Conservation (phyloP, 2,329 filamentous ascomycete species). For the Trichoderma koningiopsis region DNA sequence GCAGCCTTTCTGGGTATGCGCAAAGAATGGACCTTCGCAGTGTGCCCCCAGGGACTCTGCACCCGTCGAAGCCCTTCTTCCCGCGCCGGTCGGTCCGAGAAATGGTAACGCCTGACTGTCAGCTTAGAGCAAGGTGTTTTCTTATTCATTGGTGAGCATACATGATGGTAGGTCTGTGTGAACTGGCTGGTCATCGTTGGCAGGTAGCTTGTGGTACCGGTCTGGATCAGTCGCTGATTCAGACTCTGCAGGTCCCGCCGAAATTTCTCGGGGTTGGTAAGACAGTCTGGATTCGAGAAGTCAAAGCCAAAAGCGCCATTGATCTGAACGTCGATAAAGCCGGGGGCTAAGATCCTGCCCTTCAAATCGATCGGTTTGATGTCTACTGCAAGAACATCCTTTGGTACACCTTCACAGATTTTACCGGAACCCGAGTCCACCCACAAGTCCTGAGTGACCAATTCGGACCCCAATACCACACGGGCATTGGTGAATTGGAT, state of each 20-base stretch:
- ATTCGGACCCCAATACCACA: neutral
- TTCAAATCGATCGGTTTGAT: neutral
- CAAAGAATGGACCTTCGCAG: neutral
- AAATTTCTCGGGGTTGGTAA: neutral
- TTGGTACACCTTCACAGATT: neutral
- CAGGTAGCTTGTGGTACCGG: neutral
- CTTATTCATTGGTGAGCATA: neutral
- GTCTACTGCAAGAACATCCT: neutral
- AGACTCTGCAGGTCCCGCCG: neutral
- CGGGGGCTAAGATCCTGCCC: neutral
- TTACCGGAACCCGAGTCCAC: neutral
- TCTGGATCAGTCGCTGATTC: neutral
- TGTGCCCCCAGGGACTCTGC: neutral
- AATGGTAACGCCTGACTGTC: neutral
- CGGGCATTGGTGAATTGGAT: neutral
- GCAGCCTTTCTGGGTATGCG: neutral
- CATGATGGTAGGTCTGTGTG: neutral
- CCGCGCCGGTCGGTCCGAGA: neutral
- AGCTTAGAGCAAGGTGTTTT: neutral
- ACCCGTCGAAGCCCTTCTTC: neutral
- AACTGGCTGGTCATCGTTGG: neutral
- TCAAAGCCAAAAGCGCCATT: neutral
- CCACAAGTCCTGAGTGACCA: neutral
- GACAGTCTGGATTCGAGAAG: neutral
- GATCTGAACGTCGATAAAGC: neutral